These are phyloP conservation scores for Metschnikowia dekortorum DNA, from an alignment of 805 yeast species.

Conservation along the genomic window DNA sequence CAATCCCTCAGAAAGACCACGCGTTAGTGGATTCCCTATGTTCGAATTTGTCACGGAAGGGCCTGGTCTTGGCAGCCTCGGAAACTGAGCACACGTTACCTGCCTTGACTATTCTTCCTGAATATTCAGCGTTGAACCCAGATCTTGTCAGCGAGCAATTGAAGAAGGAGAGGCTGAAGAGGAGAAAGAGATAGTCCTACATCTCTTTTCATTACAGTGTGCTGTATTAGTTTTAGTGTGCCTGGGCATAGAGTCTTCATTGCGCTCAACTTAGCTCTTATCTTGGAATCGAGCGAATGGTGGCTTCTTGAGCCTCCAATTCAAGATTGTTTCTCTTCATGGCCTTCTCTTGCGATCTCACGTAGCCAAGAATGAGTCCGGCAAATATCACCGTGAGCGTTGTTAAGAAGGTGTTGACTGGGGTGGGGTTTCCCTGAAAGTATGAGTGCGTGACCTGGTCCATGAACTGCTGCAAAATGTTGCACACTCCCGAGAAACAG, in stretches of 20 bases:
- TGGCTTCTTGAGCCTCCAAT: slow-evolving; percentile 60
- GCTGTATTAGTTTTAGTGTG: background rate
- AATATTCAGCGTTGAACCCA: slow-evolving; percentile 25
- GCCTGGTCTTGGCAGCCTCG: background rate
- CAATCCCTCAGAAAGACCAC: slow-evolving; percentile 9
- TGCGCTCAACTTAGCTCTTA: background rate
- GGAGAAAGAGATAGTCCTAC: slow-evolving; percentile 5
- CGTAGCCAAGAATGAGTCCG: slow-evolving; percentile 37
- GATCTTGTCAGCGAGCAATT: slow-evolving; percentile 18
- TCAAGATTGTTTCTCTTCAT: slow-evolving; percentile 52
- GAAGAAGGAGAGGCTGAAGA: slow-evolving; percentile 12
- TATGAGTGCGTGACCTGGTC: slow-evolving; percentile 67
- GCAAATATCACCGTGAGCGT: slow-evolving; percentile 53
- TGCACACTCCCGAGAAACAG: slow-evolving; percentile 76
- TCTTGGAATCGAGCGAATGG: slow-evolving; percentile 43
- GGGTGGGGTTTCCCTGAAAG: slow-evolving; percentile 73
- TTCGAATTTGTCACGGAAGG: background rate
- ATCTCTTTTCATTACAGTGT: background rate
- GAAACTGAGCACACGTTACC: background rate
- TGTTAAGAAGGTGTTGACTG: slow-evolving; percentile 61
- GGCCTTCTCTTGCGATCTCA: slow-evolving; percentile 35
- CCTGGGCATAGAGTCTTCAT: background rate
- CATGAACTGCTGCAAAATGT: slow-evolving; percentile 63
- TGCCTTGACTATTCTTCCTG: slow-evolving; percentile 16
- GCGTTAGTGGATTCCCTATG: background rate